A percentile compares a stretch with the other conserved stretches of the same genome.
Conservation (phyloP, 2,329 filamentous ascomycete genomes). For the Aspergillus sp. region DNA sequence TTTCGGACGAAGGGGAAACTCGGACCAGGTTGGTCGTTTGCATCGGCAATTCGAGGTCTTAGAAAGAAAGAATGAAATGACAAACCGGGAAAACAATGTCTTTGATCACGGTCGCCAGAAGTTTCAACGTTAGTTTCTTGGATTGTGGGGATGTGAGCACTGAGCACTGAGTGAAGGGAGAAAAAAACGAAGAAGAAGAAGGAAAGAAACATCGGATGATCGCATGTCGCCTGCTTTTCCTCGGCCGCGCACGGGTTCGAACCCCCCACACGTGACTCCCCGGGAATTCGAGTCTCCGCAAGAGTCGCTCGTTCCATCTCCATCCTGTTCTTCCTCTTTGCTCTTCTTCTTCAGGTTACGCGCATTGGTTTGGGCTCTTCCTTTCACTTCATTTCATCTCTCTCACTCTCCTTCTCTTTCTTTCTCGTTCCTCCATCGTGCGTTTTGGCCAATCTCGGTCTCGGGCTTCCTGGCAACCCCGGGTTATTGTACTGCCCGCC, state of each 20-base stretch:
- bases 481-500: slow-evolving; percentile 3
- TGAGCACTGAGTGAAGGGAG: too few relatives aligned
- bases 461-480: not conserved
- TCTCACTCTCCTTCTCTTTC: not conserved
- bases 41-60: slow-evolving; percentile 15
- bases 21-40: slow-evolving; percentile 21
- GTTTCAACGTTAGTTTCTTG: not conserved
- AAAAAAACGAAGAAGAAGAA: too few relatives aligned
- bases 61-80: not conserved
- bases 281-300: slow-evolving; percentile 24
- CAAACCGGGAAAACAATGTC: not conserved
- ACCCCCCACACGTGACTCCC: slow-evolving; percentile 26
- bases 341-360: not conserved
- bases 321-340: slow-evolving; percentile 8
- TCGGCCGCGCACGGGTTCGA: slow-evolving; percentile 22
- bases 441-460: not conserved
- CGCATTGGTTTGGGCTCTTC: not conserved
- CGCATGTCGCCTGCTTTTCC: not conserved
- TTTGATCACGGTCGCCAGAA: not conserved
- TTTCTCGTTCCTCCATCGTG: not conserved
- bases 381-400: not conserved
- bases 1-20: slow-evolving; percentile 32
- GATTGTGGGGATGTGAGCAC: not conserved
- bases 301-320: slow-evolving; percentile 12
- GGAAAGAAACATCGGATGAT: not conserved